Evolutionary conservation across 2,329 filamentous ascomycete species (phyloP).

Genomic region (Purpureocillium takamizusanense): DNA sequence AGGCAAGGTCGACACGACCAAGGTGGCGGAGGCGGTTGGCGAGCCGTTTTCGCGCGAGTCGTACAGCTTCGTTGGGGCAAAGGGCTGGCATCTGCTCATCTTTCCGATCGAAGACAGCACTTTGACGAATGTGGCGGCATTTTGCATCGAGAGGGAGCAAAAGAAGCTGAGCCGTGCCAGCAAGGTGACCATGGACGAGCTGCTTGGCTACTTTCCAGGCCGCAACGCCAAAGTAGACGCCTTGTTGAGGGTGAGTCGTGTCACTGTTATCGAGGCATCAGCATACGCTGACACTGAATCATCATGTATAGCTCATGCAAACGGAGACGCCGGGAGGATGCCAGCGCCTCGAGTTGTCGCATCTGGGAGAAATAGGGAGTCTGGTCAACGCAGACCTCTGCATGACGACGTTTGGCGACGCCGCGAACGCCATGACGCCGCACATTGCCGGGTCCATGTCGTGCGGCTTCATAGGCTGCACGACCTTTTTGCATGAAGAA

Average conservation of each 20-base stretch:
- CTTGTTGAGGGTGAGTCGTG: not conserved
- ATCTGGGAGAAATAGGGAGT: not conserved
- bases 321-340: not conserved
- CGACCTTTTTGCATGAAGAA: not conserved
- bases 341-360: not conserved
- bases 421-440: slow-evolving; percentile 2
- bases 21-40: slow-evolving; percentile 1
- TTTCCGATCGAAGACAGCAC: slow-evolving; percentile 1
- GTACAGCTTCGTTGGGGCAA: slow-evolving; percentile 1
- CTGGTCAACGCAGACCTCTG: not conserved
- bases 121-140: not conserved
- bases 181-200: slow-evolving; percentile 1
- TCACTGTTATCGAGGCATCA: too few relatives aligned
- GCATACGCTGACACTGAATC: too few relatives aligned
- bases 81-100: slow-evolving; percentile 3
- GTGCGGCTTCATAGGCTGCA: slow-evolving; percentile 1
- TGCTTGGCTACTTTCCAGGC: not conserved
- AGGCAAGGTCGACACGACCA: not conserved
- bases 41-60: not conserved
- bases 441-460: slow-evolving; percentile 3
- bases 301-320: not conserved
- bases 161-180: not conserved
- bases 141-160: not conserved
- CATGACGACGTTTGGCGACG: slow-evolving; percentile 1
- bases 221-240: not conserved